Evolutionary conservation across 441 rosid genomes (phyloP), one percentile per base, ranked within the genome.

Genomic region (Euphorbia celastroides): DNA sequence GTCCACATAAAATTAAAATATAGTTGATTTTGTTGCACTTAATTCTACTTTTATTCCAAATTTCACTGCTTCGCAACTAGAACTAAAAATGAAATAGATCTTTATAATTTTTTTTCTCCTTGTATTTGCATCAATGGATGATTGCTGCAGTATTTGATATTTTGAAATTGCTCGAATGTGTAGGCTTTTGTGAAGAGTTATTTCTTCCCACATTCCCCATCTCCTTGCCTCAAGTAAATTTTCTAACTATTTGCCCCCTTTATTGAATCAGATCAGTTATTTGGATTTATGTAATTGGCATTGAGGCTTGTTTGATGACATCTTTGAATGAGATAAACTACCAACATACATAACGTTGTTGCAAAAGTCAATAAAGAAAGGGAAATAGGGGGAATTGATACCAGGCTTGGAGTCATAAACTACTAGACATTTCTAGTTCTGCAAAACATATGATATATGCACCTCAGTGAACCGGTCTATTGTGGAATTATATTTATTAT

Each of bases 131-230:
- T 31, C 63, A 57, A 23, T 26, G 42, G 19, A 22, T 27, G 34
- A 31, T 56, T 57, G 27, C 17, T 8, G 7, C 5, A 9, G 0
- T 16, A 50, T 66, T 65, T 70, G 34, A 68, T 60, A 28, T 11
- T 34, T 25, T 32, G 41, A 41, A 28, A 51, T 23, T 59, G 12
- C 34, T 69, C 65, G 42, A n/a, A 65, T 62, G 13, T 80, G 66
- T 70, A 94, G 99, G 94, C 65, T 63, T 94, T 85, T 72, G 91
- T 92, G 81, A 94, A 83, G 81, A 92, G 94, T 66, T 68, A 86
- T 38, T 59, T 74, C 11, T 82, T 89, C 64, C 97, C 97, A 19
- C 88, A 92, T 70, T 86, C 98, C 44, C 99, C 98, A 61, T 75
- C 92, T 74, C 74, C 97, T 62, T 83, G 87, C 68, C 96, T 92